A percentile compares a stretch with the other conserved stretches of the same genome.
These are phyloP conservation scores for Trypanosoma cruzi DNA, from an alignment of 208 protist species.

Conservation along the genomic window DNA sequence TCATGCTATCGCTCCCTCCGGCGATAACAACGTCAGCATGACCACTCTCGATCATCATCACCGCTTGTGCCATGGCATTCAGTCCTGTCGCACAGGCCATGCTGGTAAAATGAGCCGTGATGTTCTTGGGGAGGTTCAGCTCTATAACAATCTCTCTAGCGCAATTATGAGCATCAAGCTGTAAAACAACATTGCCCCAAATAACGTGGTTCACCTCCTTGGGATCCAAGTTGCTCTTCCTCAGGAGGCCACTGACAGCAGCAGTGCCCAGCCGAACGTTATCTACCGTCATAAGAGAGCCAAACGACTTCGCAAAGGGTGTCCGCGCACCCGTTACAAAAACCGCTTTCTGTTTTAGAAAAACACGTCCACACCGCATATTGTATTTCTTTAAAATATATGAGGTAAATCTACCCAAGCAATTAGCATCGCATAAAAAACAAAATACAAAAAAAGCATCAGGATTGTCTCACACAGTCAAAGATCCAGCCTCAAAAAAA, in stretches of 20 bases:
- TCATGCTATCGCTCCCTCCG: slow-evolving; percentile 87
- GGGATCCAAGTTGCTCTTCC: slow-evolving; percentile 71
- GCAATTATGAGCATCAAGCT: slow-evolving; percentile 73
- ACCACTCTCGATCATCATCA: slow-evolving; percentile 75
- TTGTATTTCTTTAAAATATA: slow-evolving; percentile 1
- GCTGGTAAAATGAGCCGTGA: slow-evolving; percentile 74
- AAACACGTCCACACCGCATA: slow-evolving; percentile 32
- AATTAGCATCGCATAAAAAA: not conserved
- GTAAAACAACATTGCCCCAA: slow-evolving; percentile 91
- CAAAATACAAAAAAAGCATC: not conserved
- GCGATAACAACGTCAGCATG: slow-evolving; percentile 83
- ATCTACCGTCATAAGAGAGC: slow-evolving; percentile 60
- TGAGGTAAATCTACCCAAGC: not conserved
- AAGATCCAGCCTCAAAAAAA: not conserved
- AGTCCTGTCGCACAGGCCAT: slow-evolving; percentile 85
- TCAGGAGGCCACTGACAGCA: slow-evolving; percentile 71
- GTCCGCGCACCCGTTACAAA: slow-evolving; percentile 68
- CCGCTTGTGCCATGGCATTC: slow-evolving; percentile 74
- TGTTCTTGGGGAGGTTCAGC: slow-evolving; percentile 70
- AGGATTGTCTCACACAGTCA: not conserved
- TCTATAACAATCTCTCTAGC: slow-evolving; percentile 88
- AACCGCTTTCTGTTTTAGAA: slow-evolving; percentile 48
- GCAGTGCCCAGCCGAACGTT: slow-evolving; percentile 58
- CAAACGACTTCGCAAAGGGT: slow-evolving; percentile 82
- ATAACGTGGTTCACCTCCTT: slow-evolving; percentile 80